These are phyloP conservation scores for Gomphus bonarii DNA, from an alignment of 1,284 basidiomycete species.

Conservation along the genomic window DNA sequence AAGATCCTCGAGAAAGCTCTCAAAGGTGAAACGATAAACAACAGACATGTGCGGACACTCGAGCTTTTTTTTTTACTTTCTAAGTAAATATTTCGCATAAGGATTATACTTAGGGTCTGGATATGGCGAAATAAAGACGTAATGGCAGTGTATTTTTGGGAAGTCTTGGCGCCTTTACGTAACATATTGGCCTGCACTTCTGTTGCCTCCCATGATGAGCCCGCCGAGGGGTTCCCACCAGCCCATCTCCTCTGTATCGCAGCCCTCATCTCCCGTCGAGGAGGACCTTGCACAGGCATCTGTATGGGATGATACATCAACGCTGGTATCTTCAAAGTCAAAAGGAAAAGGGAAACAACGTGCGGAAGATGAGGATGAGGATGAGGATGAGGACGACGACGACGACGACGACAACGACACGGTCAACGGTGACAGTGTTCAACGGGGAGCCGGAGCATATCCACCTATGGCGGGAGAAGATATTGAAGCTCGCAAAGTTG, in stretches of 20 bases:
- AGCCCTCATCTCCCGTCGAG: conserved; percentile 29
- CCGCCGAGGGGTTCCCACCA: conserved; percentile 12
- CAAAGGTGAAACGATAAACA: background rate
- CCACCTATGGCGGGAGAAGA: conserved; percentile 57
- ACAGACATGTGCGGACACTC: background rate
- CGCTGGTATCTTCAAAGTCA: conserved; percentile 11
- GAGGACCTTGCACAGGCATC: conserved; percentile 33
- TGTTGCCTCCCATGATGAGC: conserved; percentile 4
- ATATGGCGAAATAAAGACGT: conserved; percentile 2
- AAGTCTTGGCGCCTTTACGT: too few relatives aligned
- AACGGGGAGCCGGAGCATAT: conserved; percentile 25
- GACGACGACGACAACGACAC: conserved; percentile 20
- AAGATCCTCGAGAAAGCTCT: background rate
- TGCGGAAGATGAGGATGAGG: conserved; percentile 21
- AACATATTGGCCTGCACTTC: too few relatives aligned
- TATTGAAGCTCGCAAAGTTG: conserved; percentile 52
- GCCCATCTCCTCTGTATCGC: conserved; percentile 25
- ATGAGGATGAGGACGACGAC: too few relatives aligned
- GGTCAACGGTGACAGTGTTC: background rate
- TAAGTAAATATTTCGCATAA: background rate
- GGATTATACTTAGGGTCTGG: background rate
- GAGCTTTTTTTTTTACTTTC: background rate
- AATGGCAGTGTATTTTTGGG: too few relatives aligned
- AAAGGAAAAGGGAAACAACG: conserved; percentile 21
- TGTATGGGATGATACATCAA: conserved; percentile 23